phyloP scores from a whole-genome alignment of 371 early-diverging fungal genomes.

The Mucor circinelloides region DNA sequence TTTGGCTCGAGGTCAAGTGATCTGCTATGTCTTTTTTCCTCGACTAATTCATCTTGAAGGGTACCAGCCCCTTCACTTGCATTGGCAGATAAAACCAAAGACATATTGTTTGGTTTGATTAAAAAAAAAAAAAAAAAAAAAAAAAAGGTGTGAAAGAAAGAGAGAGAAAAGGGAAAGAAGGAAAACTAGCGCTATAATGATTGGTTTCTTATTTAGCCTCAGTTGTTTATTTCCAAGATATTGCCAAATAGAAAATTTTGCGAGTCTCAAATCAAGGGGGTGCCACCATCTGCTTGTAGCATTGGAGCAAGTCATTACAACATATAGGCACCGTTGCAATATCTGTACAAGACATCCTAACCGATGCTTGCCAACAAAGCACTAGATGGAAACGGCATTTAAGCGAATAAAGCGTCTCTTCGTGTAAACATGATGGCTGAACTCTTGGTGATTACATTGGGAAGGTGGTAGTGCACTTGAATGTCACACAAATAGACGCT shows the following conservation, averaged over 20 bases:
- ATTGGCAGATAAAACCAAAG: slow-evolving; percentile 4
- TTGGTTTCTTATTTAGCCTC: not conserved
- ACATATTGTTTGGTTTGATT: not conserved
- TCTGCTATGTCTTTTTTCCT: slow-evolving; percentile 18
- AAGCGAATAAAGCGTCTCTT: too few species aligned
- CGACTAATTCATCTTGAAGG: slow-evolving; percentile 2
- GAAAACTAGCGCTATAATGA: not conserved
- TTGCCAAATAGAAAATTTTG: not conserved
- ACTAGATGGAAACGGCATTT: not conserved
- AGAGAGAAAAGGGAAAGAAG: not conserved
- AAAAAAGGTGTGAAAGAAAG: not conserved
- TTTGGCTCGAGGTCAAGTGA: slow-evolving; percentile 23
- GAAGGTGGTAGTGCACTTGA: too few species aligned
- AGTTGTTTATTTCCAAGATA: not conserved
- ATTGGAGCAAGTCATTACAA: too few species aligned
- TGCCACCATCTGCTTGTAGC: not conserved
- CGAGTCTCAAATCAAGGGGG: not conserved
- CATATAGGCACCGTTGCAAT: not conserved
- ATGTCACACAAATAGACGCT: too few species aligned
- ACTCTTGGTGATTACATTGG: too few species aligned
- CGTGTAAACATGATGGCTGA: too few species aligned
- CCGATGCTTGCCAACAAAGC: not conserved
- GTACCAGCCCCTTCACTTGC: slow-evolving; percentile 23
- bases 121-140: slow-evolving; percentile 2
- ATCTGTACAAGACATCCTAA: not conserved